Percentiles rank a stretch among this genome's conserved stretches.
These are phyloP conservation scores for Cinnamomum chago DNA, from an alignment of 164 flowering plant species.

Conservation along the genomic window DNA sequence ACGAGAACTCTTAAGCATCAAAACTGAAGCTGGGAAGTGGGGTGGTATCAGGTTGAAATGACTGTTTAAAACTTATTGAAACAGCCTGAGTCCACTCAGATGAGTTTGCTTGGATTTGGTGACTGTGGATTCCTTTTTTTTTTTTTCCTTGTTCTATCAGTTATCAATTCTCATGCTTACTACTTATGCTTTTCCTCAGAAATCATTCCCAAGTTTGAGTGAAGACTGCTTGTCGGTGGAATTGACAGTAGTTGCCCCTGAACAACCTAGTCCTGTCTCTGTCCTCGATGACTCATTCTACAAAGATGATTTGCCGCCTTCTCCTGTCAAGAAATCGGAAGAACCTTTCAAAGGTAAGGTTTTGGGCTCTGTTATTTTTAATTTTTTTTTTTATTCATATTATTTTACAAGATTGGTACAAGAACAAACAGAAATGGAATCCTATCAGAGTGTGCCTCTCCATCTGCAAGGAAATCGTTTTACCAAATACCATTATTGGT, in stretches of 20 bases:
- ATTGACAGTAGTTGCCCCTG: slow-evolving; percentile 33
- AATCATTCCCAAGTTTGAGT: slow-evolving; percentile 18
- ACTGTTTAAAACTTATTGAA: neutral
- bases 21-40: neutral
- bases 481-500: too few species aligned
- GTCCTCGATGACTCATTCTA: slow-evolving; percentile 63
- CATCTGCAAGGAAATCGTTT: too few species aligned
- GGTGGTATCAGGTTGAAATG: neutral
- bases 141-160: neutral
- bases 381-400: too few species aligned
- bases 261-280: slow-evolving; percentile 98
- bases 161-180: neutral
- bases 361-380: too few species aligned
- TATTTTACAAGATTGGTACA: too few species aligned
- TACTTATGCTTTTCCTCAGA: slow-evolving; percentile 26
- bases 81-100: neutral
- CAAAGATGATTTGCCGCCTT: slow-evolving; percentile 66
- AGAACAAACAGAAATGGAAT: too few species aligned
- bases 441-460: too few species aligned
- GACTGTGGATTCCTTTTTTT: neutral
- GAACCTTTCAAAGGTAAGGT: slow-evolving; percentile 50
- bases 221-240: slow-evolving; percentile 31
- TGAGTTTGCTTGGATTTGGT: neutral
- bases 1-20: neutral
- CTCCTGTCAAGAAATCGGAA: slow-evolving; percentile 64